Conservation (phyloP, 306 rosid genomes). For the Ormosia emarginata region DNA sequence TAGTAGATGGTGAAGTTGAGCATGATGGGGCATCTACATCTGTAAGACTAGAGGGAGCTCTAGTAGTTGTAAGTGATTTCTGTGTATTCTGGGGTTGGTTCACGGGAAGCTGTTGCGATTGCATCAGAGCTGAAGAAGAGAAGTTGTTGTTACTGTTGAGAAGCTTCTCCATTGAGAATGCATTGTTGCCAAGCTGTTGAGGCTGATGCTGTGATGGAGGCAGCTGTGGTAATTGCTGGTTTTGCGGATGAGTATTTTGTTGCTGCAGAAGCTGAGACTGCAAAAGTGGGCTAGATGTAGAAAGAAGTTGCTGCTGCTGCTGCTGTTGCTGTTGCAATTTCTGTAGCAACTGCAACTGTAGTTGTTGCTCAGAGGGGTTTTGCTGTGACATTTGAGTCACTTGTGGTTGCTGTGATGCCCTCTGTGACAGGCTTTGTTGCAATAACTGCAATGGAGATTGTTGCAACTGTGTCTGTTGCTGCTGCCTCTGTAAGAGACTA, state of each 20-base stretch:
- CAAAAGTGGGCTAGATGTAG: constrained; percentile 56
- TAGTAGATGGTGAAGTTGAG: constrained; percentile 88
- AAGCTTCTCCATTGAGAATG: constrained; percentile 62
- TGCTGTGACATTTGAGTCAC: constrained; percentile 57
- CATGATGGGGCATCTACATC: constrained; percentile 94
- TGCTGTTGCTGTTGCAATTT: constrained; percentile 63
- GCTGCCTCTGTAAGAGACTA: constrained; percentile 62
- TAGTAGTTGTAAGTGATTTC: constrained; percentile 56
- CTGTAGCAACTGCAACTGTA: constrained; percentile 72
- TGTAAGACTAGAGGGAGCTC: constrained; percentile 69
- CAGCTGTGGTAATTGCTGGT: constrained; percentile 59
- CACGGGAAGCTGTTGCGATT: constrained; percentile 56
- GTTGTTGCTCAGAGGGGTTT: constrained; percentile 71
- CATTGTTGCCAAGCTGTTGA: constrained; percentile 59
- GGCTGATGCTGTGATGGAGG: constrained; percentile 65
- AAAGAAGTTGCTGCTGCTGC: constrained; percentile 52
- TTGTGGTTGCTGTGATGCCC: constrained; percentile 64
- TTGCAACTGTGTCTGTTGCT: constrained; percentile 64
- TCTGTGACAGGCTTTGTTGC: constrained; percentile 71
- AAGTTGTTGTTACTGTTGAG: constrained; percentile 54
- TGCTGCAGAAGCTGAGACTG: constrained; percentile 78
- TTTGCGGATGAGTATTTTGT: constrained; percentile 55
- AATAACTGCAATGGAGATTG: constrained; percentile 65
- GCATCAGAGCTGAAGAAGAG: constrained; percentile 56
- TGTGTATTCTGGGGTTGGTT: constrained; percentile 65